Conservation (phyloP, 352 stramenopile genomes). For the Plasmopara viticola region DNA sequence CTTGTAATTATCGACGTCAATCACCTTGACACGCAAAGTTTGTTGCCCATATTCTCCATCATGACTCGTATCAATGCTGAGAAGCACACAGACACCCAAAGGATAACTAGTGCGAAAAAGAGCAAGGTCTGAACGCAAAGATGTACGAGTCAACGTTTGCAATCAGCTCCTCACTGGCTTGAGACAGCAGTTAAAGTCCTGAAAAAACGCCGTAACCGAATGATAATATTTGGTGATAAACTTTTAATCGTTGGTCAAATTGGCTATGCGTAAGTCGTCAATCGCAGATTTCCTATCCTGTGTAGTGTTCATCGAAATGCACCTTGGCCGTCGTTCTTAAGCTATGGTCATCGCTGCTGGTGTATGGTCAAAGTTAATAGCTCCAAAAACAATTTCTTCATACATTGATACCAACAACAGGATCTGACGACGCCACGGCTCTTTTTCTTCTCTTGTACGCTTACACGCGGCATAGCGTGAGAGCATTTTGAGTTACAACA, state of each 20-base stretch:
- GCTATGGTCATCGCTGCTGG: constrained; percentile 46
- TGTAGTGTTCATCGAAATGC: constrained; percentile 63
- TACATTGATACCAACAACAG: constrained; percentile 75
- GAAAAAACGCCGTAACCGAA: constrained; percentile 48
- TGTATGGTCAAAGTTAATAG: constrained; percentile 59
- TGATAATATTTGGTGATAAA: constrained; percentile 59
- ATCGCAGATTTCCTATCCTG: constrained; percentile 62
- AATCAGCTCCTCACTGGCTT: constrained; percentile 41
- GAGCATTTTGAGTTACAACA: constrained; percentile 56
- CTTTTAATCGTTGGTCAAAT: constrained; percentile 56
- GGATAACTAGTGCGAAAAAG: constrained; percentile 87
- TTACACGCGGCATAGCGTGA: constrained; percentile 41
- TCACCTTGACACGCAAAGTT: constrained; percentile 73
- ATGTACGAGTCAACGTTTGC: constrained; percentile 49
- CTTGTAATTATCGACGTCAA: constrained; percentile 40
- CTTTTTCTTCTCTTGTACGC: constrained; percentile 71
- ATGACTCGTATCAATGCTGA: constrained; percentile 44
- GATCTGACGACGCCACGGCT: constrained; percentile 92
- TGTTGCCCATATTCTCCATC: constrained; percentile 75
- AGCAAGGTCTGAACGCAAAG: constrained; percentile 48
- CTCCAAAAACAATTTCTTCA: constrained; percentile 48
- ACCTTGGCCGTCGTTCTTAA: constrained; percentile 39
- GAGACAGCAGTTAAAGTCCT: constrained; percentile 36
- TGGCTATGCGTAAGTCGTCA: constrained; percentile 49
- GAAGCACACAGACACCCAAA: constrained; percentile 73